Conservation (phyloP, 2,329 filamentous ascomycete species). For the Colletotrichum orbiculare region DNA sequence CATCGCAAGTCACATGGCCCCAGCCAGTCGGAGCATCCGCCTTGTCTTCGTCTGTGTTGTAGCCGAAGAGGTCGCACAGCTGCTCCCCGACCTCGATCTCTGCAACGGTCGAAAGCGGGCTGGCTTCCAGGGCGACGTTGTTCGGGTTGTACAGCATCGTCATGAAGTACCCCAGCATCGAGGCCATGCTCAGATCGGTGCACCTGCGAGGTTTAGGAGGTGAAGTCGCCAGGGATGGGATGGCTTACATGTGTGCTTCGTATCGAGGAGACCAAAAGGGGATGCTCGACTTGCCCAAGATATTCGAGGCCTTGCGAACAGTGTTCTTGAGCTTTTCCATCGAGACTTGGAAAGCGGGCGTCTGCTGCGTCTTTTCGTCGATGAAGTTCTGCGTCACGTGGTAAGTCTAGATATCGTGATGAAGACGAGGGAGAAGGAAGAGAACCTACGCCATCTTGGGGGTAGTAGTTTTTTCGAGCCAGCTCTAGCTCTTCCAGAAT, state of each 20-base stretch:
- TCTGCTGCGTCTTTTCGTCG: slow-evolving; percentile 46
- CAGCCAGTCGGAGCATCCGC: slow-evolving; percentile 45
- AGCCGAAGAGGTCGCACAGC: slow-evolving; percentile 58
- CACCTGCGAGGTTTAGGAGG: slow-evolving; percentile 37
- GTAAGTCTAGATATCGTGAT: neutral
- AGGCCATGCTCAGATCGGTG: slow-evolving; percentile 55
- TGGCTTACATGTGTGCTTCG: slow-evolving; percentile 57
- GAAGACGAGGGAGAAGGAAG: neutral
- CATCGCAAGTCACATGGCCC: slow-evolving; percentile 59
- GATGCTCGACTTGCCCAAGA: slow-evolving; percentile 55
- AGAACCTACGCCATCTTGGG: slow-evolving; percentile 47
- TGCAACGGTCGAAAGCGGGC: slow-evolving; percentile 55
- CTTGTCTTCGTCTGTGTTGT: slow-evolving; percentile 47
- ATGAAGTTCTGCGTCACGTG: slow-evolving; percentile 46
- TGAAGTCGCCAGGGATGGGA: neutral
- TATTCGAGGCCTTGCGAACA: slow-evolving; percentile 47
- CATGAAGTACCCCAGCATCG: slow-evolving; percentile 58
- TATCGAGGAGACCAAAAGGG: slow-evolving; percentile 60
- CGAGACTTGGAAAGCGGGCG: slow-evolving; percentile 46
- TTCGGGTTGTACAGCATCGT: slow-evolving; percentile 63
- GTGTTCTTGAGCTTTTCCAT: slow-evolving; percentile 48
- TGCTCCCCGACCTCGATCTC: slow-evolving; percentile 58
- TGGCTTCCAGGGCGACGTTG: slow-evolving; percentile 59
- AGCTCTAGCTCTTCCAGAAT: slow-evolving; percentile 51
- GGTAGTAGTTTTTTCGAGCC: slow-evolving; percentile 49